phyloP scores from a whole-genome alignment of 305 asterid genomes.

The Plantago coronopus region DNA sequence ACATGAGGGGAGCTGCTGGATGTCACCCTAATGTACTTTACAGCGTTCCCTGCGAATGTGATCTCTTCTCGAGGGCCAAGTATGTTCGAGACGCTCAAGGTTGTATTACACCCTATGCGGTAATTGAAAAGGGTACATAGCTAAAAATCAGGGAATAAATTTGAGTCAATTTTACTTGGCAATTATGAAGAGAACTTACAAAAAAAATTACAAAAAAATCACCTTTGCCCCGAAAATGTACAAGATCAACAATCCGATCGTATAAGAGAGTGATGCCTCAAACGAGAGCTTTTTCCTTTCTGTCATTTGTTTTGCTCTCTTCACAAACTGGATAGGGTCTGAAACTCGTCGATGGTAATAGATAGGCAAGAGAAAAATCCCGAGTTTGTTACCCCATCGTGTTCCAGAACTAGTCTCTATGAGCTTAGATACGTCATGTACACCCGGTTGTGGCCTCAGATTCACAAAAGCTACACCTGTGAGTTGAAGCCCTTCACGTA shows the following conservation, averaged over 20 bases:
- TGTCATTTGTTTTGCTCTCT: slow-evolving; percentile 59
- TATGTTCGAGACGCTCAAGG: slow-evolving; percentile 50
- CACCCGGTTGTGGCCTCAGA: slow-evolving; percentile 58
- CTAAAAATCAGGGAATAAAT: slow-evolving; percentile 17
- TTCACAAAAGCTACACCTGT: slow-evolving; percentile 76
- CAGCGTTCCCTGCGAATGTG: slow-evolving; percentile 30
- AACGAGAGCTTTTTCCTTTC: slow-evolving; percentile 76
- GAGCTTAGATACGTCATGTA: slow-evolving; percentile 59
- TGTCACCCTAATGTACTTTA: slow-evolving; percentile 33
- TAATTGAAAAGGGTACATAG: slow-evolving; percentile 36
- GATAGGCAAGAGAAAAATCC: slow-evolving; percentile 60
- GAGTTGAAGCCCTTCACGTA: slow-evolving; percentile 53
- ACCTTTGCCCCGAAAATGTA: slow-evolving; percentile 63
- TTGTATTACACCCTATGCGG: slow-evolving; percentile 44
- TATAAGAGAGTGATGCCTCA: slow-evolving; percentile 64
- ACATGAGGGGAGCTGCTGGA: slow-evolving; percentile 66
- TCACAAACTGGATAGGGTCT: slow-evolving; percentile 52
- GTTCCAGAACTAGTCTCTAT: slow-evolving; percentile 29
- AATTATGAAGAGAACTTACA: neutral
- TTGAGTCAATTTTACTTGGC: neutral
- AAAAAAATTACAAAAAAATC: too few relatives aligned
- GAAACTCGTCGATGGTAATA: slow-evolving; percentile 34
- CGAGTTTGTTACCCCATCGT: slow-evolving; percentile 75
- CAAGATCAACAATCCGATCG: slow-evolving; percentile 40
- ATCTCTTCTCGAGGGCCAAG: slow-evolving; percentile 50